Conservation (phyloP, 208 protist species). For the Leishmania tarentolae region DNA sequence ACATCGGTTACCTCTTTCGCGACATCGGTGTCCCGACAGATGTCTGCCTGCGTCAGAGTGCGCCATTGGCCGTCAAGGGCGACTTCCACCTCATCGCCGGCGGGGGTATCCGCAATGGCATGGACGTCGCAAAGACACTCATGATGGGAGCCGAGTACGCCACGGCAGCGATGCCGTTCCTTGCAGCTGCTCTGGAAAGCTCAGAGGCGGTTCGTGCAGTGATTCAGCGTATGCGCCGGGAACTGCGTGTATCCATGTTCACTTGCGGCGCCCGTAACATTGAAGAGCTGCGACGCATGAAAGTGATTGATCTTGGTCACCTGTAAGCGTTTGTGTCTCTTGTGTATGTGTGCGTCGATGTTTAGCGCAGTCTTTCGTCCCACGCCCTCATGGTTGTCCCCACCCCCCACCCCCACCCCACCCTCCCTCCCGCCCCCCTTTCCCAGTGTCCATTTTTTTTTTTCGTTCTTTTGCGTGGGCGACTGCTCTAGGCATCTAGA, state of each 20-base stretch:
- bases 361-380: not conserved
- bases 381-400: not conserved
- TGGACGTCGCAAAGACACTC: constrained; percentile 89
- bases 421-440: not conserved
- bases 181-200: constrained; percentile 81
- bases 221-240: constrained; percentile 74
- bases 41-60: constrained; percentile 70
- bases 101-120: constrained; percentile 84
- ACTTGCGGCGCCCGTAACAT: constrained; percentile 85
- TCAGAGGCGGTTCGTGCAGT: constrained; percentile 68
- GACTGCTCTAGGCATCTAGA: not conserved
- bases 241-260: constrained; percentile 89
- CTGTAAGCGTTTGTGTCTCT: constrained; percentile 25
- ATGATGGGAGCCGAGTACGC: constrained; percentile 84
- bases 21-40: constrained; percentile 90
- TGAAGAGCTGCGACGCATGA: constrained; percentile 64
- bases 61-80: constrained; percentile 42
- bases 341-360: not conserved
- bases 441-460: not conserved
- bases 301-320: constrained; percentile 41
- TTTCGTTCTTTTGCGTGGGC: not conserved
- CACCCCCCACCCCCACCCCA: not conserved
- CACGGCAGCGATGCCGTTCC: constrained; percentile 88
- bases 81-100: constrained; percentile 84
- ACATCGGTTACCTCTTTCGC: constrained; percentile 88